These are phyloP conservation scores for Magnaporthiopsis incrustans DNA, from an alignment of 2,329 filamentous ascomycete species.

Conservation along the genomic window DNA sequence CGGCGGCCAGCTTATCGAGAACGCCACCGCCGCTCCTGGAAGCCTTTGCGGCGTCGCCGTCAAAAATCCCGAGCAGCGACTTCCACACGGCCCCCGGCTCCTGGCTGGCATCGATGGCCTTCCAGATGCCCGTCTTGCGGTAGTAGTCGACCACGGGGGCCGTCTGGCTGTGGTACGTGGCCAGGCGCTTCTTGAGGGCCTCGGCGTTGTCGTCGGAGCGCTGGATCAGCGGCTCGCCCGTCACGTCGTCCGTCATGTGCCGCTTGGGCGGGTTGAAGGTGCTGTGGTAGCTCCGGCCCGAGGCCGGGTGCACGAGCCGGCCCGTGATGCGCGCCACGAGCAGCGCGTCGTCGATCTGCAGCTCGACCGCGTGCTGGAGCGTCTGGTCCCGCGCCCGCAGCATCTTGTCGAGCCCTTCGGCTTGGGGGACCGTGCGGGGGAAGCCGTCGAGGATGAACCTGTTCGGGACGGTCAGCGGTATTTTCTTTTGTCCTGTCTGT, in stretches of 20 bases:
- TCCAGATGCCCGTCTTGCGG: slow-evolving; percentile 96
- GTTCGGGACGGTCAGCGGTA: slow-evolving; percentile 5
- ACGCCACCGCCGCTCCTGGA: slow-evolving; percentile 27
- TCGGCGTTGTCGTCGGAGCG: slow-evolving; percentile 95
- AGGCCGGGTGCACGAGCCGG: slow-evolving; percentile 90
- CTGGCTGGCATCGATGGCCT: slow-evolving; percentile 89
- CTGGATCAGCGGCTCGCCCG: slow-evolving; percentile 93
- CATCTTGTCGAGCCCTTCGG: slow-evolving; percentile 91
- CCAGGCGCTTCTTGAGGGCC: slow-evolving; percentile 87
- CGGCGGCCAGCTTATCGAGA: slow-evolving; percentile 30
- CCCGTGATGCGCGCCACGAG: slow-evolving; percentile 95
- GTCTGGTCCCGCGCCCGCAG: slow-evolving; percentile 68
- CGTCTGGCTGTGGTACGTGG: slow-evolving; percentile 92
- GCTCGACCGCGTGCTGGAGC: slow-evolving; percentile 90
- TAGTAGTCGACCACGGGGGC: slow-evolving; percentile 91
- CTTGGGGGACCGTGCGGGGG: slow-evolving; percentile 92
- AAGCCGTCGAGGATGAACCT: slow-evolving; percentile 99
- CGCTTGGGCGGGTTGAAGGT: slow-evolving; percentile 97
- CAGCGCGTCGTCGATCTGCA: slow-evolving; percentile 91
- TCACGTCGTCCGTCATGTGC: slow-evolving; percentile 91
- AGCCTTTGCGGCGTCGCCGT: slow-evolving; percentile 49
- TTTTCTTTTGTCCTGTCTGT: too few species aligned
- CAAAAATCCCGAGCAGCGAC: slow-evolving; percentile 78
- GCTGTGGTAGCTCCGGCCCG: slow-evolving; percentile 94
- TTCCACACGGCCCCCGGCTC: slow-evolving; percentile 95